Conservation (phyloP, 2,329 filamentous ascomycete species). For the Fusarium palustre region DNA sequence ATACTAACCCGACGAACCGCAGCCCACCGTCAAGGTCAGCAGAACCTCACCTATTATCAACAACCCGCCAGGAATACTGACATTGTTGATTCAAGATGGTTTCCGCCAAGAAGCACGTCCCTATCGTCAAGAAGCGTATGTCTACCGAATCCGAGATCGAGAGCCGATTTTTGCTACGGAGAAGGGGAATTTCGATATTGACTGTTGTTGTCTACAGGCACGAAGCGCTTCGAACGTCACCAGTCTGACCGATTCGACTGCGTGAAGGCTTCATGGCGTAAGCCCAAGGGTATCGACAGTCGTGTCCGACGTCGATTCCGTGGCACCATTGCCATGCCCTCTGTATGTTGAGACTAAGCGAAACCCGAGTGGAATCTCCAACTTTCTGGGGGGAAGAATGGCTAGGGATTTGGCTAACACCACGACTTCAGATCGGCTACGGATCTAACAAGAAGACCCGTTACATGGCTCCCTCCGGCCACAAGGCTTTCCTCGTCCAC, state of each 20-base stretch:
- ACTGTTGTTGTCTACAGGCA: conserved; percentile 69
- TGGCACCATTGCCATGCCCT: conserved; percentile 96
- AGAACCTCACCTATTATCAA: conserved; percentile 27
- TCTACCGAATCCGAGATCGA: conserved; percentile 52
- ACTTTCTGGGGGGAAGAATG: neutral
- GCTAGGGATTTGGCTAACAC: conserved; percentile 28
- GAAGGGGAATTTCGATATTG: conserved; percentile 50
- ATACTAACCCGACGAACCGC: conserved; percentile 49
- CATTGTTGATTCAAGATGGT: conserved; percentile 77
- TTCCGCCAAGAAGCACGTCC: conserved; percentile 98
- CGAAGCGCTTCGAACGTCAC: conserved; percentile 95
- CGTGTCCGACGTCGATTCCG: conserved; percentile 97
- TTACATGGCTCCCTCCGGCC: conserved; percentile 98
- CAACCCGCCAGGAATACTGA: conserved; percentile 45
- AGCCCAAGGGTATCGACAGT: conserved; percentile 99
- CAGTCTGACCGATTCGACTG: conserved; percentile 98
- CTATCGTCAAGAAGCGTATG: conserved; percentile 99
- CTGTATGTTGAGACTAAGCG: conserved; percentile 72
- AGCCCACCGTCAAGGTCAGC: conserved; percentile 59
- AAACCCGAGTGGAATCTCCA: conserved; percentile 10
- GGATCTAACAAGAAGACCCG: conserved; percentile 99
- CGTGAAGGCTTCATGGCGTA: conserved; percentile 88
- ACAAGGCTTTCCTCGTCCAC: conserved; percentile 99
- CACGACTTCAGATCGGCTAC: conserved; percentile 83
- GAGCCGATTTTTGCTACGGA: conserved; percentile 29